These are phyloP conservation scores for Fusarium concolor DNA, from an alignment of 2,329 filamentous ascomycete genomes.

Conservation along the genomic window DNA sequence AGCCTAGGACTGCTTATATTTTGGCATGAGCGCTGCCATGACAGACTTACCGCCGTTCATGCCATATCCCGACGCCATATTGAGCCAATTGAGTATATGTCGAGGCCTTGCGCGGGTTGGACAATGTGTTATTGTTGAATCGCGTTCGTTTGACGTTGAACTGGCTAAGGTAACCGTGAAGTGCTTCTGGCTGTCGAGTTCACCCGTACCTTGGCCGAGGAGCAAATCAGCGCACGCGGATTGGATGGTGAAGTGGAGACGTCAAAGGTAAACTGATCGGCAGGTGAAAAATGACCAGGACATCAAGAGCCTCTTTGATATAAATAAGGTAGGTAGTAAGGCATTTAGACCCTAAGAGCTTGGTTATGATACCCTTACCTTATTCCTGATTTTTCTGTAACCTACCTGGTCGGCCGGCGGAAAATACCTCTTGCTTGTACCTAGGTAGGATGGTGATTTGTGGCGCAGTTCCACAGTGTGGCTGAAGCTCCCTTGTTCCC, in stretches of 20 bases:
- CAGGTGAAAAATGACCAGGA: too few relatives aligned
- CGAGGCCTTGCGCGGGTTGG: slow-evolving; percentile 42
- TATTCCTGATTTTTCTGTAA: too few relatives aligned
- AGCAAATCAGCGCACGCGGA: slow-evolving; percentile 42
- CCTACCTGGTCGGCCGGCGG: too few relatives aligned
- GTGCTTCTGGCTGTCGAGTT: slow-evolving; percentile 40
- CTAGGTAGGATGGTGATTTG: neutral
- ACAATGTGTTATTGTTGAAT: slow-evolving; percentile 40
- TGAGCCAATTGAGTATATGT: slow-evolving; percentile 49
- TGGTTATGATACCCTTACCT: too few relatives aligned
- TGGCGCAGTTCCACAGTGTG: slow-evolving; percentile 9
- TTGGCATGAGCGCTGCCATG: neutral
- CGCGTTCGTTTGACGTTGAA: slow-evolving; percentile 41
- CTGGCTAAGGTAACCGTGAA: slow-evolving; percentile 34
- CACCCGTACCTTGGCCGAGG: slow-evolving; percentile 45
- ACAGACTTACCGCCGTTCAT: slow-evolving; percentile 77
- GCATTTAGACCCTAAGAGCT: too few relatives aligned
- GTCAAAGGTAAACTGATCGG: slow-evolving; percentile 5
- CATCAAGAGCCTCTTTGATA: too few relatives aligned
- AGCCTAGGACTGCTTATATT: slow-evolving; percentile 29
- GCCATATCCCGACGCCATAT: slow-evolving; percentile 86
- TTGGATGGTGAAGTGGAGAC: slow-evolving; percentile 33
- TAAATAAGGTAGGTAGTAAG: too few relatives aligned
- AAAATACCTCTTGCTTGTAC: slow-evolving; percentile 13
- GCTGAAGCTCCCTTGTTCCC: slow-evolving; percentile 19